Evolutionary conservation across 1,284 basidiomycete genomes (phyloP).

Genomic region (Volvariella volvacea): DNA sequence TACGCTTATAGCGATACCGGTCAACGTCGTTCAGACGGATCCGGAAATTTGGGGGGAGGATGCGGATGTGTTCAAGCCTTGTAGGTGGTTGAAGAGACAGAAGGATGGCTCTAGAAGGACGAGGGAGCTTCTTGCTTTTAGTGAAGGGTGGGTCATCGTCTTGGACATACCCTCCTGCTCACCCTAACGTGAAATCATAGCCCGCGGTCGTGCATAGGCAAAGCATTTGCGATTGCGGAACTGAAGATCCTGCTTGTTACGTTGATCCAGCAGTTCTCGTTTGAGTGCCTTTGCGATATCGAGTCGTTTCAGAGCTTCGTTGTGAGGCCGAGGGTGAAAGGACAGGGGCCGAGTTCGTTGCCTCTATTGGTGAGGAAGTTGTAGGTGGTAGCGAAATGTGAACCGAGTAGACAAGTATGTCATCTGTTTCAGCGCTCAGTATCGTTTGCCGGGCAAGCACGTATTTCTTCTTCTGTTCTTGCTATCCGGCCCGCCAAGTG

Average conservation of each 20-base stretch:
- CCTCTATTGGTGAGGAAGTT: conserved; percentile 41
- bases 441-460: too few species aligned
- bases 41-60: conserved; percentile 50
- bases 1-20: conserved; percentile 44
- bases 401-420: too few species aligned
- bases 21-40: conserved; percentile 52
- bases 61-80: conserved; percentile 46
- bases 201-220: conserved; percentile 50
- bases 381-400: conserved; percentile 7
- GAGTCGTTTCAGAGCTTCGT: conserved; percentile 59
- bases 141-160: conserved; percentile 44
- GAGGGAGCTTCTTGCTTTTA: conserved; percentile 48
- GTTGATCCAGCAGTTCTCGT: conserved; percentile 45
- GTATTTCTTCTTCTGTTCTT: too few species aligned
- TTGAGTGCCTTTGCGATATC: conserved; percentile 40
- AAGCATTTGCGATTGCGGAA: conserved; percentile 45
- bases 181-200: conserved; percentile 29
- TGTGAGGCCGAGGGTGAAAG: conserved; percentile 47
- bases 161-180: conserved; percentile 3
- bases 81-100: conserved; percentile 45
- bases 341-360: conserved; percentile 44
- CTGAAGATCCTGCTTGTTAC: conserved; percentile 44
- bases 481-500: too few species aligned
- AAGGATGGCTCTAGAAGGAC: conserved; percentile 19
- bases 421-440: too few species aligned